phyloP scores from a whole-genome alignment of 768 basidiomycete species.

The Cystobasidium onofrii region DNA sequence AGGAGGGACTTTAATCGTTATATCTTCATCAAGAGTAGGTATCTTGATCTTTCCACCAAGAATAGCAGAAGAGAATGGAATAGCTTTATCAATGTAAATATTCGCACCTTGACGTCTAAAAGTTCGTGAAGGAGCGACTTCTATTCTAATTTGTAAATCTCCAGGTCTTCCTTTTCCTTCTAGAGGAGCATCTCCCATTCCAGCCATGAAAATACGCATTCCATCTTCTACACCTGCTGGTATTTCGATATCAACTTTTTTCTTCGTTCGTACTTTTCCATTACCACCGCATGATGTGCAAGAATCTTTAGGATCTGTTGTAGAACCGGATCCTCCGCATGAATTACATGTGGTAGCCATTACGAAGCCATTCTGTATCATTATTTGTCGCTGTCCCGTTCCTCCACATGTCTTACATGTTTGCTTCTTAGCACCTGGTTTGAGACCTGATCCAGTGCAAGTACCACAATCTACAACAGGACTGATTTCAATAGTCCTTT shows the following conservation, averaged over 20 bases:
- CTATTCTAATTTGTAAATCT: constrained; percentile 77
- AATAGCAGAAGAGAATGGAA: constrained; percentile 82
- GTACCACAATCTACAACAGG: constrained; percentile 75
- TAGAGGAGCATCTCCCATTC: constrained; percentile 74
- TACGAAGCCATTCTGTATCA: constrained; percentile 87
- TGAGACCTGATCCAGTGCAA: constrained; percentile 80
- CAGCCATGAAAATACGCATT: constrained; percentile 74
- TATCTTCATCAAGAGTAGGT: constrained; percentile 89
- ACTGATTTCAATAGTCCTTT: constrained; percentile 63
- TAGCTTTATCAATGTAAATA: constrained; percentile 76
- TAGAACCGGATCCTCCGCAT: constrained; percentile 73
- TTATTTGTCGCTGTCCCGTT: constrained; percentile 76
- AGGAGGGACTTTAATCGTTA: constrained; percentile 80
- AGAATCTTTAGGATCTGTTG: constrained; percentile 65
- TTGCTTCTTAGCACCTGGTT: constrained; percentile 69
- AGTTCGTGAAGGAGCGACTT: constrained; percentile 68
- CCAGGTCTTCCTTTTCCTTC: constrained; percentile 68
- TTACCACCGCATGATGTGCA: constrained; percentile 76
- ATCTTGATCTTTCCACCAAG: constrained; percentile 88
- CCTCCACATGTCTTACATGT: constrained; percentile 76
- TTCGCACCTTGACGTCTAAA: constrained; percentile 88
- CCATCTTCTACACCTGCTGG: constrained; percentile 91
- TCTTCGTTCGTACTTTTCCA: constrained; percentile 74
- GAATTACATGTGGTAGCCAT: constrained; percentile 83
- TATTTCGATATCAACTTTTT: constrained; percentile 69